Base-by-base conservation (phyloP, 495 filamentous ascomycete species). In the Cudoniella acicularis region DNA sequence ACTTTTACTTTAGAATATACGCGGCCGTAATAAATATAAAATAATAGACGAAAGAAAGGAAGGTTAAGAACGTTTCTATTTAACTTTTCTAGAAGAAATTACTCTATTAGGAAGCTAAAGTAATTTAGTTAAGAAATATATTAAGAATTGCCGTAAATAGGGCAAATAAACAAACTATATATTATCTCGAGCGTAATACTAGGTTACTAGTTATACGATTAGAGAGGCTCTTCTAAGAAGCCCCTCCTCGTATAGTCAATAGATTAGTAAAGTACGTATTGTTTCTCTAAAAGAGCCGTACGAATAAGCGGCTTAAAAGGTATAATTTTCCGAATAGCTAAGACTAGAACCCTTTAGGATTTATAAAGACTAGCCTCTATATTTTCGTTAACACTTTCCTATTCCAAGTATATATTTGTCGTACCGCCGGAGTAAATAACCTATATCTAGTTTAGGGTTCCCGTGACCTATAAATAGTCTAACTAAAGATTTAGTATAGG, bases 391-490 rank as follows among this genome's bases (percentile, higher is more conserved):
- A 68, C 40, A n/a, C 47, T 9, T 17, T 63, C 56, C 63, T 49
- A 68, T 2, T 30, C 40, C 51, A 70, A 56, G 30, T 47, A 49
- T 13, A 70, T 57, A 51, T 69, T 70, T 51, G 58, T 40, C 1
- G 47, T n/a, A 11, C 43, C 64, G 30, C 55, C 53, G 18, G 61
- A 51, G n/a, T 62, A 21, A 23, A 53, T 57, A 17, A 70, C 57
- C 23, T 57, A n/a, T 40, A 70, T 70, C 36, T 65, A 40, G 45
- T 68, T 70, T 41, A 51, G 49, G 20, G 49, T 52, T 43, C 64
- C 59, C 24, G 64, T 70, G n/a, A 67, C 57, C 21, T 61, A 41
- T 24, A 59, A 69, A 61, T 70, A 70, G 40, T 69, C 62, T 30
- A 70, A 54, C 66, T 51, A 70, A 17, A 70, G 54, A 61, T 58